Percentiles rank a stretch among this genome's conserved stretches.
Evolutionary conservation across 2,329 filamentous ascomycete genomes (phyloP).

Genomic region (Coniochaeta sp.): DNA sequence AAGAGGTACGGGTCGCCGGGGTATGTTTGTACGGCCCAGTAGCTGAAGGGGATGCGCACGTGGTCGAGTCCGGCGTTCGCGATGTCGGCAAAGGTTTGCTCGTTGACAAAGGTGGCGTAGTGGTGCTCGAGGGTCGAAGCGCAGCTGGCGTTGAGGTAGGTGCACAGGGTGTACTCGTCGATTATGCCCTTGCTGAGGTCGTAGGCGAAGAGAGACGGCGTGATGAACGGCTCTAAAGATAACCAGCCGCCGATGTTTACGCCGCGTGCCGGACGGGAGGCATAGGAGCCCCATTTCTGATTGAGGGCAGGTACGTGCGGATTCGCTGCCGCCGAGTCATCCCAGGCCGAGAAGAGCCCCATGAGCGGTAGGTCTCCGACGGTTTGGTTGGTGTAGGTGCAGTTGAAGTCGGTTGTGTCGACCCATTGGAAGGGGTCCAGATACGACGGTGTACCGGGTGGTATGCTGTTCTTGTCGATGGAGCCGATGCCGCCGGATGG

Average conservation of each 20-base stretch:
- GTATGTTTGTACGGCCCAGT: conserved; percentile 88
- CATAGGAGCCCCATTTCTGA: conserved; percentile 69
- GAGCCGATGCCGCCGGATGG: conserved; percentile 37
- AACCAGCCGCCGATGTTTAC: conserved; percentile 95
- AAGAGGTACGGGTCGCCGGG: conserved; percentile 81
- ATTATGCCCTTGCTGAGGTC: conserved; percentile 60
- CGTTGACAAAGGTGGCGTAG: conserved; percentile 82
- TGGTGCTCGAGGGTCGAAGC: conserved; percentile 73
- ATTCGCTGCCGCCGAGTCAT: conserved; percentile 75
- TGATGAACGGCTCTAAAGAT: conserved; percentile 89
- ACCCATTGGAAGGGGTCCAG: conserved; percentile 90
- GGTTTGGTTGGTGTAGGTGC: conserved; percentile 80
- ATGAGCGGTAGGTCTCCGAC: conserved; percentile 87
- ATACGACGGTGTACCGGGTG: conserved; percentile 60
- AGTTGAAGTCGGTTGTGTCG: conserved; percentile 84
- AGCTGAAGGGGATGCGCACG: conserved; percentile 90
- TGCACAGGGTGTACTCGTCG: conserved; percentile 79
- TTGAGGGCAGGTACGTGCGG: conserved; percentile 70
- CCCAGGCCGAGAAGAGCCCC: conserved; percentile 78
- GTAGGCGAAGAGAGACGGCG: conserved; percentile 76
- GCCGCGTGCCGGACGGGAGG: conserved; percentile 71
- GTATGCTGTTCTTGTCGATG: conserved; percentile 49
- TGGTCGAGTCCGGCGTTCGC: conserved; percentile 86
- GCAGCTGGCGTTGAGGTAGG: conserved; percentile 60
- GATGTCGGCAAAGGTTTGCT: conserved; percentile 78